phyloP scores from a whole-genome alignment of 2,329 filamentous ascomycete species.

The Cytospora chrysosperma region DNA sequence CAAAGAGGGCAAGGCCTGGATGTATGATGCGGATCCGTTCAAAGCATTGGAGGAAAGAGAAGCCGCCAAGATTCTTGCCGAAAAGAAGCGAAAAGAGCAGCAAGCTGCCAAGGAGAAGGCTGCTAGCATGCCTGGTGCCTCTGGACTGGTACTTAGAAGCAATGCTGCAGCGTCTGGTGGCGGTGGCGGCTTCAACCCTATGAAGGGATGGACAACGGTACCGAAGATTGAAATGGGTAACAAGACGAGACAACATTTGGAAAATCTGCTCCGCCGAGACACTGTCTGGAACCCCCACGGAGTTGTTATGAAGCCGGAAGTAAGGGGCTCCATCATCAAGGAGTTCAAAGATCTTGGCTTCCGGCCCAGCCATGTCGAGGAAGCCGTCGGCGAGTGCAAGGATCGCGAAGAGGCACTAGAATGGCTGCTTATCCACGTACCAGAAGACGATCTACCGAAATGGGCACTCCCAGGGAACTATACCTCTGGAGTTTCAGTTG shows the following conservation, averaged over 20 bases:
- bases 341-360: conserved; percentile 82
- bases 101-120: conserved; percentile 68
- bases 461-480: conserved; percentile 94
- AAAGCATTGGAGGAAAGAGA: conserved; percentile 75
- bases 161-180: conserved; percentile 36
- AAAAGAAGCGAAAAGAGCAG: conserved; percentile 76
- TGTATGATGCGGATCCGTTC: conserved; percentile 97
- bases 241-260: conserved; percentile 74
- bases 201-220: conserved; percentile 78
- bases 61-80: conserved; percentile 69
- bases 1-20: conserved; percentile 76
- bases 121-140: conserved; percentile 58
- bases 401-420: conserved; percentile 90
- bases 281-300: conserved; percentile 85
- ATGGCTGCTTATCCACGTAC: conserved; percentile 95
- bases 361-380: conserved; percentile 82
- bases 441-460: conserved; percentile 89
- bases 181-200: conserved; percentile 42
- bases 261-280: conserved; percentile 73
- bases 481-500: conserved; percentile 83
- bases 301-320: conserved; percentile 59
- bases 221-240: conserved; percentile 93
- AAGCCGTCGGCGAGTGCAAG: conserved; percentile 84
- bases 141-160: conserved; percentile 54
- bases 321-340: conserved; percentile 62